Evolutionary conservation across 306 rosid genomes (phyloP), one percentile per base, ranked within the genome.

Genomic region (Dryas alaskensis): DNA sequence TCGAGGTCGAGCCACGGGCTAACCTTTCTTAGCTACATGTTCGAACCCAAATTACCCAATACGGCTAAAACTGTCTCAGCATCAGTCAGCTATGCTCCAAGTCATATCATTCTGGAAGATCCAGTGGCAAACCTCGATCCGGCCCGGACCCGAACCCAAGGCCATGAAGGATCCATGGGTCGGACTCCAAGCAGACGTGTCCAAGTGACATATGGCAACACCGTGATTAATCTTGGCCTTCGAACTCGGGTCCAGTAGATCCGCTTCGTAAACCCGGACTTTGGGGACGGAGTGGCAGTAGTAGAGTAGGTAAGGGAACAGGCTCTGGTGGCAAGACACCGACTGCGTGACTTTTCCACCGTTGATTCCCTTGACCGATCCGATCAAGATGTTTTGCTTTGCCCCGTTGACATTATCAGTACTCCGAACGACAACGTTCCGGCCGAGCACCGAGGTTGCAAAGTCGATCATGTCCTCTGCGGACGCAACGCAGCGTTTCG

Each of bases 281-380:
- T 82, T 95, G 2, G 99, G 99, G 4, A 95, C 97, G 0, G 99
- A 90, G 82, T 95, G 99, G 70, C 99, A 95, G 73, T 95, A 95
- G 9, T 95, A 95, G 6, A 95, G 90, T 4, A 95, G 69, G 80
- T 92, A 95, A 10, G 99, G 98, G 54, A 87, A 95, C 73, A 95
- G 16, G 43, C 97, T 95, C 88, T 95, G 99, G 17, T 95, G 99
- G 78, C 99, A 95, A 0, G 99, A 95, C 10, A 95, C 99, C 0
- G 99, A 95, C 42, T 84, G 85, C 27, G 99, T 95, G 60, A 91
- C 84, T 69, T 73, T 85, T 0, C 98, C 99, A 57, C 96, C 96
- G 80, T 95, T 86, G 46, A 95, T 86, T 6, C 91, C 92, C 0
- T 10, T 66, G 69, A 95, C 90, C n/a, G 73, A 53, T 49, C 98